Percentiles rank a stretch among this genome's conserved stretches.
These are phyloP conservation scores for Camellia granthamiana DNA, from an alignment of 148 eudicot species.

Conservation along the genomic window DNA sequence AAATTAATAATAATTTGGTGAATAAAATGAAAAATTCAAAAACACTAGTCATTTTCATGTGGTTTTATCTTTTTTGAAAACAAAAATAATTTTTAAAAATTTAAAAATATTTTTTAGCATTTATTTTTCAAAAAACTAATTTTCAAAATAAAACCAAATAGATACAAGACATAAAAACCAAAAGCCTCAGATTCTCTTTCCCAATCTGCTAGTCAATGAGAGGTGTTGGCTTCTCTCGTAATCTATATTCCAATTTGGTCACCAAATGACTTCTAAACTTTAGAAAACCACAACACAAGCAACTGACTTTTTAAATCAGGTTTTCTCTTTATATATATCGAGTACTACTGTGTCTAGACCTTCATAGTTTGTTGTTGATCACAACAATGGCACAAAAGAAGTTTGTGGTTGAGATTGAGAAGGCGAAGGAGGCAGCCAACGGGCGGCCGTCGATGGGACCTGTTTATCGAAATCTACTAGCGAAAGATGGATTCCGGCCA, in stretches of 20 bases:
- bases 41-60: too few relatives aligned
- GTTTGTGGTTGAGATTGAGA: slow-evolving; percentile 73
- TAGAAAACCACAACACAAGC: background rate
- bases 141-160: too few relatives aligned
- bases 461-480: slow-evolving; percentile 69
- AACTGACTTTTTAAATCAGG: background rate
- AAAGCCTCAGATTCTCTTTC: background rate
- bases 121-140: too few relatives aligned
- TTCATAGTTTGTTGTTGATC: background rate
- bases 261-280: background rate
- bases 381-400: slow-evolving; percentile 48
- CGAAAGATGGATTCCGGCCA: slow-evolving; percentile 77
- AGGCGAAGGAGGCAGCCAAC: slow-evolving; percentile 42
- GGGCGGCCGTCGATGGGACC: slow-evolving; percentile 79
- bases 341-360: background rate
- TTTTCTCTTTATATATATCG: background rate
- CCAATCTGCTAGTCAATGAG: background rate
- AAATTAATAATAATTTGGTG: too few relatives aligned
- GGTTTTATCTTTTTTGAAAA: too few relatives aligned
- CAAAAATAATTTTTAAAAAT: too few relatives aligned
- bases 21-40: too few relatives aligned
- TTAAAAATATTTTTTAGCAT: too few relatives aligned
- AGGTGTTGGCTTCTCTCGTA: background rate
- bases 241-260: background rate
- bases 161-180: too few relatives aligned